phyloP scores from a whole-genome alignment of 495 filamentous ascomycete species.

The Aspergillus bridgeri region DNA sequence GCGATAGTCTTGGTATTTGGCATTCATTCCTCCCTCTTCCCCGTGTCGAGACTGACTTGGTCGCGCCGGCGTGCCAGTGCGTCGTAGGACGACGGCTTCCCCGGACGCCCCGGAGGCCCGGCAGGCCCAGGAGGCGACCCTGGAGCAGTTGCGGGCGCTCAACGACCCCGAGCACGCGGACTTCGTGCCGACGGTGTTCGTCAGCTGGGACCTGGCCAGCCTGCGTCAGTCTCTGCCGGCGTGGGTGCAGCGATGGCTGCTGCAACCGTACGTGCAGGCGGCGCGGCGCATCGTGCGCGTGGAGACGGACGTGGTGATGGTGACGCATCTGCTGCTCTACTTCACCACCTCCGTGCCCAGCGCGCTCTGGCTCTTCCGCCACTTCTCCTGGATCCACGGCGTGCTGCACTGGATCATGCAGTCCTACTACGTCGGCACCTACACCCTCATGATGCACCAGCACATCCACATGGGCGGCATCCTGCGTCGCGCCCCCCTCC shows the following conservation, averaged over 20 bases:
- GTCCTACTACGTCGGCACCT: slow-evolving; percentile 62
- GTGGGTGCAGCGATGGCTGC: slow-evolving; percentile 41
- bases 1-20: slow-evolving; percentile 12
- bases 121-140: slow-evolving; percentile 13
- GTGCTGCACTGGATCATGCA: slow-evolving; percentile 60
- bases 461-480: slow-evolving; percentile 78
- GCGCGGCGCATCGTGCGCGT: slow-evolving; percentile 54
- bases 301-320: slow-evolving; percentile 68
- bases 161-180: slow-evolving; percentile 46
- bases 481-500: slow-evolving; percentile 38
- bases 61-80: slow-evolving; percentile 12
- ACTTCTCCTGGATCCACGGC: slow-evolving; percentile 64
- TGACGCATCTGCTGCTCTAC: slow-evolving; percentile 73
- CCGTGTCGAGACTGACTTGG: slow-evolving; percentile 13
- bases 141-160: slow-evolving; percentile 45
- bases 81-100: slow-evolving; percentile 11
- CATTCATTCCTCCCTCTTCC: neutral
- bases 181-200: slow-evolving; percentile 55
- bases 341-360: slow-evolving; percentile 64
- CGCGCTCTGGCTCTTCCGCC: slow-evolving; percentile 58
- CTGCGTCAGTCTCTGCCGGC: slow-evolving; percentile 32
- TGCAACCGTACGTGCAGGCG: slow-evolving; percentile 54
- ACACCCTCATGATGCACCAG: slow-evolving; percentile 78
- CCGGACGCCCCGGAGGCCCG: neutral
- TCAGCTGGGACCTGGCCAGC: slow-evolving; percentile 45